phyloP scores from a whole-genome alignment of 2,329 filamentous ascomycete genomes.

The Colletotrichum falcatum region DNA sequence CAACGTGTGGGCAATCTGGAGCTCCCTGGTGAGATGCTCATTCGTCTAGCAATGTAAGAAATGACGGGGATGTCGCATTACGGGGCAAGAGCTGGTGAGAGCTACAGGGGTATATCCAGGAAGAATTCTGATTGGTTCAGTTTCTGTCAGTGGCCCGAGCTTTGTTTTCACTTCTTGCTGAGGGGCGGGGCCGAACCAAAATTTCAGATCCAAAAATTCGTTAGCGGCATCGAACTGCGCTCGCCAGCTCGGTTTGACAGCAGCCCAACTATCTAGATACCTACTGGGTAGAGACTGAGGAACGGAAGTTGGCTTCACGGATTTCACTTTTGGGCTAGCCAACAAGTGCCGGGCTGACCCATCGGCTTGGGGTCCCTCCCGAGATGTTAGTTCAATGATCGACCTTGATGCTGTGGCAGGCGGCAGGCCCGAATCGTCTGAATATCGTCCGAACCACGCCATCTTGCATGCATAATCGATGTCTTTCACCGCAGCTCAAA shows the following conservation, averaged over 20 bases:
- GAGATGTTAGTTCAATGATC: constrained; percentile 19
- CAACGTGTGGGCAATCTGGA: constrained; percentile 10
- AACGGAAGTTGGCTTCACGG: neutral
- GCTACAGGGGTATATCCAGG: constrained; percentile 32
- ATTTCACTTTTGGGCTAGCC: neutral
- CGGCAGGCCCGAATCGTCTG: constrained; percentile 29
- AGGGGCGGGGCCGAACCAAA: constrained; percentile 5
- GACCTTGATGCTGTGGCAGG: constrained; percentile 28
- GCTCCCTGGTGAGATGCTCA: constrained; percentile 32
- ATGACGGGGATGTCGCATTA: constrained; percentile 34
- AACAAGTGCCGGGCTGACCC: constrained; percentile 23
- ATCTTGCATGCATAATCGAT: constrained; percentile 10
- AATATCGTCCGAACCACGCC: constrained; percentile 35
- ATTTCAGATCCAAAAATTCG: neutral
- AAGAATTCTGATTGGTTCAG: constrained; percentile 17
- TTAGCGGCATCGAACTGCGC: constrained; percentile 30
- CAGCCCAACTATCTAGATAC: neutral
- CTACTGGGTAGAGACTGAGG: neutral
- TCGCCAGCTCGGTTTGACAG: constrained; percentile 24
- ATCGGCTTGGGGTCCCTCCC: neutral
- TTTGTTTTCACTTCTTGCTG: constrained; percentile 13
- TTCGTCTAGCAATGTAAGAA: constrained; percentile 22
- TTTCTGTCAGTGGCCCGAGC: constrained; percentile 22
- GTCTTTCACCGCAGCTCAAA: constrained; percentile 12
- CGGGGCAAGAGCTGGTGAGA: constrained; percentile 31